phyloP scores from a whole-genome alignment of 2,329 filamentous ascomycete genomes.

The Nemania sp. region DNA sequence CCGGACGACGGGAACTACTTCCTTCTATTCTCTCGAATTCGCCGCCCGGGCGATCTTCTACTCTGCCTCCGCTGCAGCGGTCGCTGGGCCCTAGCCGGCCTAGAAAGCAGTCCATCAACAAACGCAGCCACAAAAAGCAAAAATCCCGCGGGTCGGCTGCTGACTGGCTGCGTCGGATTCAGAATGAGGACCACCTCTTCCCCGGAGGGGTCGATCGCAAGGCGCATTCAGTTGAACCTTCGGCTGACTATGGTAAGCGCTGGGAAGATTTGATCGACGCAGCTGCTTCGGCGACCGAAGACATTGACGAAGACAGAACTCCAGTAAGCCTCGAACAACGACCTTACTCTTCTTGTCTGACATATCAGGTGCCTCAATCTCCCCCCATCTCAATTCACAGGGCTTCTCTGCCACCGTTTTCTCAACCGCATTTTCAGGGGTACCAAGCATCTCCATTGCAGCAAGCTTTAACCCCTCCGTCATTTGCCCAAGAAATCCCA shows the following conservation, averaged over 20 bases:
- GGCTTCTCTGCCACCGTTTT: constrained; percentile 63
- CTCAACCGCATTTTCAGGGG: constrained; percentile 65
- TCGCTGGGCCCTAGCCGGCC: constrained; percentile 71
- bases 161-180: constrained; percentile 63
- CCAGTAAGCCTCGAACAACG: constrained; percentile 64
- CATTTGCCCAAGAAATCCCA: constrained; percentile 65
- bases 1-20: constrained; percentile 72
- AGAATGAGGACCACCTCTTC: constrained; percentile 67
- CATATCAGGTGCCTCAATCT: constrained; percentile 63
- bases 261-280: constrained; percentile 98
- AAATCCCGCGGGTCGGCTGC: constrained; percentile 72
- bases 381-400: constrained; percentile 66
- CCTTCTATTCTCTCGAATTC: constrained; percentile 82
- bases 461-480: constrained; percentile 84
- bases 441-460: constrained; percentile 92
- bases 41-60: constrained; percentile 84
- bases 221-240: constrained; percentile 83
- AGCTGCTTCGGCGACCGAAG: constrained; percentile 87
- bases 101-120: constrained; percentile 84
- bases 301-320: constrained; percentile 86
- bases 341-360: constrained; percentile 49
- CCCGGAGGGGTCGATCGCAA: constrained; percentile 73
- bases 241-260: constrained; percentile 79
- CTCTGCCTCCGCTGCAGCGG: constrained; percentile 80
- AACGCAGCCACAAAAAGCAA: constrained; percentile 79